These are phyloP conservation scores for Haberlea rhodopensis DNA, from an alignment of 257 asterid genomes.

Conservation along the genomic window DNA sequence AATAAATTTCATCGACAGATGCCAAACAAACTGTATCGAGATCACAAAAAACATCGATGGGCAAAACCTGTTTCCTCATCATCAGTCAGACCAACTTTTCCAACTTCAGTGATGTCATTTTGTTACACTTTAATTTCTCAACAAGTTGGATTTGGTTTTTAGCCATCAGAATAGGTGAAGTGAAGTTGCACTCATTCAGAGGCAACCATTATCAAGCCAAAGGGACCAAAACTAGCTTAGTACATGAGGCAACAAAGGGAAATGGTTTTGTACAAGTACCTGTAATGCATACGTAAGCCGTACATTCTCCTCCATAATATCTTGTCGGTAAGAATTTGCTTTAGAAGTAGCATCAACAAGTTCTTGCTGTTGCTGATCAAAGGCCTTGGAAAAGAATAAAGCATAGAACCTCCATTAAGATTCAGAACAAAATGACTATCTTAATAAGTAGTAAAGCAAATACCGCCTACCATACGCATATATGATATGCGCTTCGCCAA, in stretches of 20 bases:
- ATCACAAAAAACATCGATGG: slow-evolving; percentile 11
- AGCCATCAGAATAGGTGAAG: not conserved
- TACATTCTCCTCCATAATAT: slow-evolving; percentile 93
- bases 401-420: slow-evolving; percentile 22
- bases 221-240: slow-evolving; percentile 22
- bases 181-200: slow-evolving; percentile 17
- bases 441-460: slow-evolving; percentile 22
- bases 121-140: slow-evolving; percentile 11
- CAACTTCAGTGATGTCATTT: slow-evolving; percentile 14
- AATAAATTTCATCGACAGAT: not conserved
- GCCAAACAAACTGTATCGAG: not conserved
- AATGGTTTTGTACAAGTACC: slow-evolving; percentile 41
- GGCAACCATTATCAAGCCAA: slow-evolving; percentile 19
- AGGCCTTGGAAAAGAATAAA: slow-evolving; percentile 54
- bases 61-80: slow-evolving; percentile 18
- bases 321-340: slow-evolving; percentile 96
- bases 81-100: slow-evolving; percentile 5
- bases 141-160: slow-evolving; percentile 18
- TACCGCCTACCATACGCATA: slow-evolving; percentile 82
- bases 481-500: slow-evolving; percentile 93
- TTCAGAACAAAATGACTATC: slow-evolving; percentile 25
- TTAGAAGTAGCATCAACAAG: slow-evolving; percentile 97
- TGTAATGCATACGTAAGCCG: slow-evolving; percentile 94
- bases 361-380: slow-evolving; percentile 98
- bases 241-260: not conserved